A percentile compares a stretch with the other conserved stretches of the same genome.
phyloP scores from a whole-genome alignment of 1,284 basidiomycete genomes.

The Tremellales sp. region DNA sequence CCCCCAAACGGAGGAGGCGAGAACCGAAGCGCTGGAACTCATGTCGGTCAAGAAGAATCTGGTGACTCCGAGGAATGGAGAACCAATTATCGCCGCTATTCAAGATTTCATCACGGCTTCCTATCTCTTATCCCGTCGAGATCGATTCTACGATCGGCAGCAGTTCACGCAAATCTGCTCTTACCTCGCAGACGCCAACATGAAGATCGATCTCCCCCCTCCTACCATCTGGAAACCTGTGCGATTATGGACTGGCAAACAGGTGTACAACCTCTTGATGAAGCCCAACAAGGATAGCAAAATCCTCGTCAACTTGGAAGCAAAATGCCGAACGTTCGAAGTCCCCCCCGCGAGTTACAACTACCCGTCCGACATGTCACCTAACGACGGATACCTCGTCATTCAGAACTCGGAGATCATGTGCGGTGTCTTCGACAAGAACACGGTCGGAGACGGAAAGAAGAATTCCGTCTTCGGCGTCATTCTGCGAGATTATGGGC shows the following conservation, averaged over 20 bases:
- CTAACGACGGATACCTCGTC: conserved; percentile 97
- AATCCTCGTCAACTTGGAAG: conserved; percentile 91
- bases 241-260: conserved; percentile 96
- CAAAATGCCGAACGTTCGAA: conserved; percentile 89
- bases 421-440: conserved; percentile 99
- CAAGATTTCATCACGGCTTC: conserved; percentile 99
- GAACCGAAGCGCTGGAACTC: conserved; percentile 93
- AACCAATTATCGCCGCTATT: conserved; percentile 97
- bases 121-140: conserved; percentile 87
- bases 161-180: conserved; percentile 97
- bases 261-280: conserved; percentile 96
- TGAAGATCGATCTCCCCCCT: conserved; percentile 92
- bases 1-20: conserved; percentile 97
- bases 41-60: conserved; percentile 99
- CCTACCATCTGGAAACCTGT: conserved; percentile 92
- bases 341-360: conserved; percentile 60
- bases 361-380: conserved; percentile 74
- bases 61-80: conserved; percentile 93
- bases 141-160: conserved; percentile 88
- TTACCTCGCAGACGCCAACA: conserved; percentile 85
- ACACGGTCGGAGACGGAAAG: conserved; percentile 96
- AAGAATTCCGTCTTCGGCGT: conserved; percentile 99
- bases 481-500: conserved; percentile 94
- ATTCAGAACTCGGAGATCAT: conserved; percentile 98
- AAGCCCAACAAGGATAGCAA: conserved; percentile 81